Percentiles rank a stretch among this genome's conserved stretches.
Evolutionary conservation across 352 stramenopile species (phyloP).

Genomic region (Globisporangium sylvaticum): DNA sequence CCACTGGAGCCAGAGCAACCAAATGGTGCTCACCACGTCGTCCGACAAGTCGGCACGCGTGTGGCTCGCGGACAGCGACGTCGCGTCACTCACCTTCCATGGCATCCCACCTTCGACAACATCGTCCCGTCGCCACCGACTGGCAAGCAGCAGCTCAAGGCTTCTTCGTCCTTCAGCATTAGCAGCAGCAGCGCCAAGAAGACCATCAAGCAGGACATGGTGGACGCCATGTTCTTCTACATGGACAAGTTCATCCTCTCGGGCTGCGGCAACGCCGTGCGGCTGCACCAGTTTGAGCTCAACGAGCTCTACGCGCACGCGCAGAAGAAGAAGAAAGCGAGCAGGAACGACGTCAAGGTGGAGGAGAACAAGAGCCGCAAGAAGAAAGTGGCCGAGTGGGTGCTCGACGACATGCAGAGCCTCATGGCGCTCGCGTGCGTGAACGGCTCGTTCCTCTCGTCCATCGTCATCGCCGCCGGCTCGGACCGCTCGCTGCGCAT

Average conservation of each 20-base stretch:
- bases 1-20: constrained; percentile 75
- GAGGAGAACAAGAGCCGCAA: constrained; percentile 66
- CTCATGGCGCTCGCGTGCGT: constrained; percentile 69
- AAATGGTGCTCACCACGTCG: constrained; percentile 63
- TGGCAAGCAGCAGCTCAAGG: constrained; percentile 8
- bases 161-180: constrained; percentile 18
- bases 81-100: constrained; percentile 53
- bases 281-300: constrained; percentile 74
- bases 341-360: constrained; percentile 29
- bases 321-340: constrained; percentile 33
- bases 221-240: constrained; percentile 80
- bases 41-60: constrained; percentile 65
- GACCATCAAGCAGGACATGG: constrained; percentile 42
- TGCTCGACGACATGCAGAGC: constrained; percentile 57
- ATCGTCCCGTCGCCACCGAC: constrained; percentile 29
- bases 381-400: constrained; percentile 60
- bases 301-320: constrained; percentile 48
- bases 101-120: constrained; percentile 27
- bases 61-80: constrained; percentile 63
- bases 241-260: constrained; percentile 87
- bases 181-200: constrained; percentile 43
- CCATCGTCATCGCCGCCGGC: constrained; percentile 61
- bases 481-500: constrained; percentile 76
- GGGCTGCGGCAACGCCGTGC: constrained; percentile 53
- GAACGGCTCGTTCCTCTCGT: constrained; percentile 80